phyloP scores from a whole-genome alignment of 78 protist genomes.

The Bigelowiella natans region DNA sequence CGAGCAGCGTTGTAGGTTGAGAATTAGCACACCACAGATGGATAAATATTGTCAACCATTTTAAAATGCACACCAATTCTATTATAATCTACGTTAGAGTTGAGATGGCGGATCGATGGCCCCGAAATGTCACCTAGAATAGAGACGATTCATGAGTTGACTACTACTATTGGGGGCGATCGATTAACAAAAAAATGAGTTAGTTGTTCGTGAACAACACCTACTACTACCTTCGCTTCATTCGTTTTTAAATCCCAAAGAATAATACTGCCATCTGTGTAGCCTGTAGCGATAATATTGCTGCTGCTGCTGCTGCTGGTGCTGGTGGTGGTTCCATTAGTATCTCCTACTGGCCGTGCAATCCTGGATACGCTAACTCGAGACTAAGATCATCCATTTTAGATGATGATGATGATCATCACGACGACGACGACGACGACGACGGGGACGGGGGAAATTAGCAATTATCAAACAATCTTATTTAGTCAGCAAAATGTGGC shows the following conservation, averaged over 20 bases:
- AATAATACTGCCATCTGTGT: background rate
- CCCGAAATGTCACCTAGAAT: background rate
- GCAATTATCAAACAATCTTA: too few species aligned
- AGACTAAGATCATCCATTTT: too few species aligned
- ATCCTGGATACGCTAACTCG: too few species aligned
- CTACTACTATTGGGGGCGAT: background rate
- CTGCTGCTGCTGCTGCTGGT: background rate
- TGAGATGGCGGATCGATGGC: background rate
- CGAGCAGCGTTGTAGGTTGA: too few species aligned
- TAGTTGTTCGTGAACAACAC: background rate
- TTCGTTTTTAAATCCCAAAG: background rate
- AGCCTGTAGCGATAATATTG: background rate
- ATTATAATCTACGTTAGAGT: background rate
- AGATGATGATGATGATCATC: too few species aligned
- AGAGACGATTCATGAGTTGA: background rate
- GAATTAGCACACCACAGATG: too few species aligned
- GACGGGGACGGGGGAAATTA: too few species aligned
- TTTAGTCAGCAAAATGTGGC: too few species aligned
- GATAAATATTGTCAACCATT: too few species aligned
- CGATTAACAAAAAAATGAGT: too few species aligned
- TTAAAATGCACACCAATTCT: too few species aligned
- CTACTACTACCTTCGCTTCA: background rate
- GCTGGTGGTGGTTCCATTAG: background rate
- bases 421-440: too few species aligned
- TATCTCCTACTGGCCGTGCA: background rate